Evolutionary conservation across 2,329 filamentous ascomycete species (phyloP), one percentile per base, ranked within the genome.

Genomic region (Colletotrichum brevisporum): DNA sequence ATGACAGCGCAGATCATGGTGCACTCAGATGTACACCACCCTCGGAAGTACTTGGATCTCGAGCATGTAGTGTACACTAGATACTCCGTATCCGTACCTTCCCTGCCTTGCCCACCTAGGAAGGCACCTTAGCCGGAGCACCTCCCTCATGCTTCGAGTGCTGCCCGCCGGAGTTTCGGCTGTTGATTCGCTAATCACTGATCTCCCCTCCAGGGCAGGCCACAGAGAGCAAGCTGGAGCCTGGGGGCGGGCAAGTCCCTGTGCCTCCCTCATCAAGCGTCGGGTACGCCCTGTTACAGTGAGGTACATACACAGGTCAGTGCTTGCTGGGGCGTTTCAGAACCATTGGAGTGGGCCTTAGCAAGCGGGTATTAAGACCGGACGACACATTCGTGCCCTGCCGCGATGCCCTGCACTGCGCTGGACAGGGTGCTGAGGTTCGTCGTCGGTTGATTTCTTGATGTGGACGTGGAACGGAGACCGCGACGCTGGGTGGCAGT

Each of bases 171-270:
- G 12, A 45, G n/a, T 43, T 45, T 21, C 26, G 31, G 65, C 13
- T 65, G 65, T 36, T 68, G 18, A 65, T 68, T 68, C 65, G 65
- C 53, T 68, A 58, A 64, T 54, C 60, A 68, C 21, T 36, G 31
- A 36, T 36, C 31, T 10, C 31, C 31, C 31, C 31, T 36, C 10
- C 31, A 36, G 31, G 31, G 31, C 31, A 36, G 31, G 31, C 10
- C 31, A 36, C 31, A 36, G 31, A 10, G 10, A 9, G 9, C 31
- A 36, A 36, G 9, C 31, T 36, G 31, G 31, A 36, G 31, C 6
- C 31, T 36, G 51, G 66, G 61, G 66, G 66, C 24, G 6, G 50
- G 50, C 66, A 69, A 51, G 61, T 36, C 8, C 8, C 8, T 36
- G 8, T 10, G 10, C 31, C 31, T 36, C 10, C 31, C 31, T 9